A percentile compares a stretch with the other conserved stretches of the same genome.
Conservation (phyloP, 2,329 filamentous ascomycete species). For the Hypoxylon sp. region DNA sequence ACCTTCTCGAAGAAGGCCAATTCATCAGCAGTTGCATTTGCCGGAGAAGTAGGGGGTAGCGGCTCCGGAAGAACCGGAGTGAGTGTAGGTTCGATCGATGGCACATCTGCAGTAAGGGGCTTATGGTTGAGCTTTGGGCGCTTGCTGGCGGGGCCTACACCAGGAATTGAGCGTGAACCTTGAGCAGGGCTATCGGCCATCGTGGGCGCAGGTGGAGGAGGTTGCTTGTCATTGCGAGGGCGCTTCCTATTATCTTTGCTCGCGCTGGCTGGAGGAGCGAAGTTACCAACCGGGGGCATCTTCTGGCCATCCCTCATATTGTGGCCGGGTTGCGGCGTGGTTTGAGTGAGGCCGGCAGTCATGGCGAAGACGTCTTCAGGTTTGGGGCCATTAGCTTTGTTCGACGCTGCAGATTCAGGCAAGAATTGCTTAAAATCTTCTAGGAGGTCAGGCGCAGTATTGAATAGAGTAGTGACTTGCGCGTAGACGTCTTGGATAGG, state of each 20-base stretch:
- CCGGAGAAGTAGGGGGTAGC: constrained; percentile 80
- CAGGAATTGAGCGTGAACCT: constrained; percentile 56
- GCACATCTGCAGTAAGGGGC: constrained; percentile 70
- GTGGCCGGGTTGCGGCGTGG: constrained; percentile 69
- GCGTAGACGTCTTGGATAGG: constrained; percentile 98
- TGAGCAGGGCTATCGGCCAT: constrained; percentile 60
- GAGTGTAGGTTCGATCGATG: constrained; percentile 84
- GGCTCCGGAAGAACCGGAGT: constrained; percentile 91
- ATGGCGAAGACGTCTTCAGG: constrained; percentile 77
- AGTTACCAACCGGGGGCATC: constrained; percentile 95
- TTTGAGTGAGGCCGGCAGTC: constrained; percentile 59
- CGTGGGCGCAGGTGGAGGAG: constrained; percentile 64
- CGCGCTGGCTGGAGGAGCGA: constrained; percentile 84
- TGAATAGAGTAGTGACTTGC: constrained; percentile 95
- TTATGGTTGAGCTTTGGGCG: constrained; percentile 82
- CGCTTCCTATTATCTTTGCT: constrained; percentile 94
- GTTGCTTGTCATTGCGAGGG: constrained; percentile 72
- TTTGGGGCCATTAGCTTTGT: constrained; percentile 72
- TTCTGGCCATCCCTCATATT: constrained; percentile 74
- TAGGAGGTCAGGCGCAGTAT: constrained; percentile 90
- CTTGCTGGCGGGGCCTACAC: constrained; percentile 65
- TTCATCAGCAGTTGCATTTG: constrained; percentile 86
- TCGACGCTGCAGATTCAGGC: constrained; percentile 82
- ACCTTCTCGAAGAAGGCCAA: constrained; percentile 95
- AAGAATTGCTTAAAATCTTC: constrained; percentile 99